These are phyloP conservation scores for Gigaspora rosea DNA, from an alignment of 192 early-diverging fungal species.

Conservation along the genomic window DNA sequence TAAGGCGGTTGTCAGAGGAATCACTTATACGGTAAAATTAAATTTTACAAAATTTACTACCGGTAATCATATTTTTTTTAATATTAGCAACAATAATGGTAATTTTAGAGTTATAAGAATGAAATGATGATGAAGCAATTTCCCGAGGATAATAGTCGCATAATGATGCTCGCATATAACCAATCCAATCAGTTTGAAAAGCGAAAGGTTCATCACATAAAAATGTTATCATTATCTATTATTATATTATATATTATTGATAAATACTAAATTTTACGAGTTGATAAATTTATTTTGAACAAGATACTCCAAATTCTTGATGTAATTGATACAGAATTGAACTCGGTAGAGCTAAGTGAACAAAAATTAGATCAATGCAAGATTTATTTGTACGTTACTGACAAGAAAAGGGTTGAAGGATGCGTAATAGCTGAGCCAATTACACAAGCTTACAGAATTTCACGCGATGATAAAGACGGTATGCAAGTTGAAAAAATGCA, in stretches of 20 bases:
- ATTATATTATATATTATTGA: background rate
- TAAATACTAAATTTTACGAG: background rate
- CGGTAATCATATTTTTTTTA: background rate
- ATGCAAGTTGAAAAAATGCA: conserved; percentile 1
- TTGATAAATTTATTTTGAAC: conserved; percentile 6
- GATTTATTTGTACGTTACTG: conserved; percentile 46
- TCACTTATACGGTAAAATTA: conserved; percentile 39
- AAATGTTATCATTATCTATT: background rate
- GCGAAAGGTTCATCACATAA: conserved; percentile 36
- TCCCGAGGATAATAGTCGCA: conserved; percentile 18
- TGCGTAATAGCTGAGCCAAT: conserved; percentile 48
- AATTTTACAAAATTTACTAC: background rate
- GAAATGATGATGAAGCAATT: conserved; percentile 39
- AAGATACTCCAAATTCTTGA: conserved; percentile 44
- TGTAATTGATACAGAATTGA: conserved; percentile 42
- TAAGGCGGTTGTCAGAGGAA: conserved; percentile 40
- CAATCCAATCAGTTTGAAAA: conserved; percentile 38
- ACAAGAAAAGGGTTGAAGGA: conserved; percentile 47
- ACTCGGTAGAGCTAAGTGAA: conserved; percentile 42
- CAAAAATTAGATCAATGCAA: conserved; percentile 40
- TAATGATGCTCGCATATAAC: conserved; percentile 42
- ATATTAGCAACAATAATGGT: background rate
- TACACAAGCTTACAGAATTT: conserved; percentile 39
- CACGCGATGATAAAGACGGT: conserved; percentile 6
- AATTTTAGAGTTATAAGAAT: conserved; percentile 42